Evolutionary conservation across 139 green algal genomes (phyloP).

Genomic region (Picochlorum sp.): DNA sequence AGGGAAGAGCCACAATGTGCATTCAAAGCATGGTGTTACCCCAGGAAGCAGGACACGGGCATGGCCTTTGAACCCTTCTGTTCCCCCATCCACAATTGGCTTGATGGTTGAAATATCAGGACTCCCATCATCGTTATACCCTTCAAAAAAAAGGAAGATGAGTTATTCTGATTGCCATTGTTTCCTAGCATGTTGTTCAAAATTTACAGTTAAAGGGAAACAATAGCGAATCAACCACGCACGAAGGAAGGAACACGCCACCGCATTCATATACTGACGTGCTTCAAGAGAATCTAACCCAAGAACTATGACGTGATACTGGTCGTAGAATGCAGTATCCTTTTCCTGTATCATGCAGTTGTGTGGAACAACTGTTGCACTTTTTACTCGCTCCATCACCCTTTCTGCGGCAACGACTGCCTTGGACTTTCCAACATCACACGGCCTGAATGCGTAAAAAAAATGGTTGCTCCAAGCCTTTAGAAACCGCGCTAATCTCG

Average conservation of each 20-base stretch:
- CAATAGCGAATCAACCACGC: too few relatives aligned
- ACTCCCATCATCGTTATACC: conserved; percentile 77
- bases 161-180: conserved; percentile 1
- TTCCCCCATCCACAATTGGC: conserved; percentile 96
- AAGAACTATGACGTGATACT: conserved; percentile 91
- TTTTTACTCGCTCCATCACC: conserved; percentile 71
- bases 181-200: not conserved
- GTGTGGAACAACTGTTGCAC: conserved; percentile 72
- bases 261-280: conserved; percentile 90
- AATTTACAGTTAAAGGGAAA: not conserved
- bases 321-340: conserved; percentile 72
- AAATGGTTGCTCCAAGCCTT: too few relatives aligned
- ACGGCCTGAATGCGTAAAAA: not conserved
- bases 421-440: conserved; percentile 91
- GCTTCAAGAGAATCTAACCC: conserved; percentile 96
- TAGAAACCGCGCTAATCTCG: too few relatives aligned
- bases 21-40: conserved; percentile 97
- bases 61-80: conserved; percentile 97
- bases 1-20: conserved; percentile 99
- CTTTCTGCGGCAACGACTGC: conserved; percentile 76
- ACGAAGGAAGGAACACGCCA: conserved; percentile 90
- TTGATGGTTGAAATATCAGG: conserved; percentile 77
- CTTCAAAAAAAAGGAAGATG: too few relatives aligned
- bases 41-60: conserved; percentile 91
- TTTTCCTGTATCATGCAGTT: conserved; percentile 94